Percentiles rank a stretch among this genome's conserved stretches.
Conservation (phyloP, 192 early-diverging fungal genomes). For the Coemansia sp. region DNA sequence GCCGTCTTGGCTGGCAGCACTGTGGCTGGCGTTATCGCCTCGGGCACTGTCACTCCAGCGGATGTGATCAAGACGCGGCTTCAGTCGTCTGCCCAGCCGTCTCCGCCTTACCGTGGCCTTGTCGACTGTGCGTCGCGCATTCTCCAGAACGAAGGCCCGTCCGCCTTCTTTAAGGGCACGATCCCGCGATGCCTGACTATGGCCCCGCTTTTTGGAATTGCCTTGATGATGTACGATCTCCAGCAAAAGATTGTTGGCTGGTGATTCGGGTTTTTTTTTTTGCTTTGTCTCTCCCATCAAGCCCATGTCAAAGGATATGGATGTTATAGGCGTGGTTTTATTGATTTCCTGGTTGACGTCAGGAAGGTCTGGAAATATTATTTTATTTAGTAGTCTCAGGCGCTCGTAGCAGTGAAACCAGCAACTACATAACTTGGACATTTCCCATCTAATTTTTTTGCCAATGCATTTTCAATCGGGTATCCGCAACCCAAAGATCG, state of each 20-base stretch:
- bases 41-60: constrained; percentile 67
- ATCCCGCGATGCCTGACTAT: constrained; percentile 58
- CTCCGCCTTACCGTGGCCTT: constrained; percentile 44
- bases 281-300: too few relatives aligned
- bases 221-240: constrained; percentile 68
- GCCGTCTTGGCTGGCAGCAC: constrained; percentile 91
- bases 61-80: constrained; percentile 83
- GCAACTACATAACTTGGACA: too few relatives aligned
- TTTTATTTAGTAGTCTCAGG: too few relatives aligned
- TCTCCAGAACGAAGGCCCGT: constrained; percentile 52
- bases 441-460: too few relatives aligned
- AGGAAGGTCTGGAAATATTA: too few relatives aligned
- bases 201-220: constrained; percentile 64
- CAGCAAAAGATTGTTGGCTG: constrained; percentile 61
- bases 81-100: constrained; percentile 62
- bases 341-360: too few relatives aligned
- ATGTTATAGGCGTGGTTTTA: too few relatives aligned
- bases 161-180: constrained; percentile 72
- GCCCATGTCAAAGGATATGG: too few relatives aligned
- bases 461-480: too few relatives aligned
- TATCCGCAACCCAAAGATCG: too few relatives aligned
- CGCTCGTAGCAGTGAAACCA: too few relatives aligned
- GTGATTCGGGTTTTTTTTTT: constrained; percentile 10
- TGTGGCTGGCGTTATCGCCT: constrained; percentile 95
- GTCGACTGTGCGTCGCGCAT: constrained; percentile 60